Evolutionary conservation across 768 basidiomycete genomes (phyloP), one percentile per base, ranked within the genome.

Genomic region (Melanogaster broomeanus): DNA sequence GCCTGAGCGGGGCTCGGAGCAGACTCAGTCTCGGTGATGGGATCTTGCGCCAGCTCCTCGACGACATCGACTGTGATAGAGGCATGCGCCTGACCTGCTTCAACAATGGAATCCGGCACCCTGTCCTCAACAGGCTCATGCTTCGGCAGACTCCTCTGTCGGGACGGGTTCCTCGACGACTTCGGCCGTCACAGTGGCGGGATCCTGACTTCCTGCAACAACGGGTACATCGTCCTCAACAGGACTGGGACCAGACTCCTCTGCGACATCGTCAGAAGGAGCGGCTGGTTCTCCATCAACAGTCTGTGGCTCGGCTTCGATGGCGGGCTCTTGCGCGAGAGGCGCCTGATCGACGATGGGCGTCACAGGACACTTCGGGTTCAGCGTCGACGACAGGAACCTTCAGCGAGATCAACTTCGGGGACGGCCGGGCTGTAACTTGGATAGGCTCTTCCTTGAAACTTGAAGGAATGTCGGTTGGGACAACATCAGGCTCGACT

Each of bases 151-250:
- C n/a, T n/a, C n/a, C n/a, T n/a, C n/a, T n/a, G n/a, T n/a, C n/a
- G n/a, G n/a, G n/a, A n/a, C n/a, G n/a, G n/a, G 58, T 40, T 45
- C 62, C n/a, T 55, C 59, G 24, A 58, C 60, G 21, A 53, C 53
- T 31, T 47, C 39, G 35, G 42, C 56, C 3, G 55, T 51, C 21
- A 41, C 45, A 18, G 18, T 2, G n/a, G 35, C 35, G n/a, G 16
- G 30, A 30, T 3, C 35, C 35, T 37, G 35, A 10, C 16, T 8
- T 37, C 35, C n/a, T 37, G 30, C 16, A 4, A 25, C 22, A 47
- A 24, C 42, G 25, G 41, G 24, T 41, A 53, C 49, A 31, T 30
- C 30, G 12, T 30, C 30, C 11, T 10, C 30, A 10, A 10, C 30
- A 2, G 11, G 6, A 11, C 45, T 42, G 25, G 51, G 47, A 21